Evolutionary conservation across 768 basidiomycete species (phyloP), one percentile per base, ranked within the genome.

Genomic region (Hygrocybe punicea): DNA sequence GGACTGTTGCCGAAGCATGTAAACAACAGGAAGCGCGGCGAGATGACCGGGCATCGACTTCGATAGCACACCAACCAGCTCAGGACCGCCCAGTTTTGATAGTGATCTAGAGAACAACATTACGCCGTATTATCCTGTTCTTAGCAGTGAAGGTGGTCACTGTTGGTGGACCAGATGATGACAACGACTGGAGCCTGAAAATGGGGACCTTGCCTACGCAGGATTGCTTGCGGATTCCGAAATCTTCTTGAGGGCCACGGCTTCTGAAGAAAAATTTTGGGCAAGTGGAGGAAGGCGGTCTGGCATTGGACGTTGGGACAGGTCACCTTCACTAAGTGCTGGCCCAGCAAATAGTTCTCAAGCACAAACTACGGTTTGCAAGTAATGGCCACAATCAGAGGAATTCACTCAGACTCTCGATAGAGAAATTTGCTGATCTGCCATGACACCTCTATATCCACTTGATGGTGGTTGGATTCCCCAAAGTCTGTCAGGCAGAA

Each of bases 41-140:
- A 6, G 61, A 36, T 13, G 51, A 35, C 9, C 35, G 36, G 16
- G 40, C 44, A 19, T 23, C 19, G 25, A 16, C 44, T 50, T 56
- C 63, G 4, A 58, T 60, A 8, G 35, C 9, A 7, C 14, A 7
- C 17, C 14, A 45, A 8, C 14, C 8, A 17, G 17, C 8, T 19
- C 17, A 9, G 44, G 44, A 9, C 44, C 14, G 8, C 8, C 8
- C 8, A 11, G 17, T 8, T 8, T 19, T 8, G 17, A 8, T 19
- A 45, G 17, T 7, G 9, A 11, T 19, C 8, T 8, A 19, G 7
- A 54, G 69, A 1, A 61, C 64, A 16, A 66, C 71, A 59, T 45
- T 19, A 19, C 44, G 44, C 58, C 65, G n/a, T 82, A 84, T 51
- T 84, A 83, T 60, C 81, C 83, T 3, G 77, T 84, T 16, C 76